Percentiles rank a stretch among this genome's conserved stretches.
Evolutionary conservation across 768 basidiomycete species (phyloP).

Genomic region (Boletus coccyginus): DNA sequence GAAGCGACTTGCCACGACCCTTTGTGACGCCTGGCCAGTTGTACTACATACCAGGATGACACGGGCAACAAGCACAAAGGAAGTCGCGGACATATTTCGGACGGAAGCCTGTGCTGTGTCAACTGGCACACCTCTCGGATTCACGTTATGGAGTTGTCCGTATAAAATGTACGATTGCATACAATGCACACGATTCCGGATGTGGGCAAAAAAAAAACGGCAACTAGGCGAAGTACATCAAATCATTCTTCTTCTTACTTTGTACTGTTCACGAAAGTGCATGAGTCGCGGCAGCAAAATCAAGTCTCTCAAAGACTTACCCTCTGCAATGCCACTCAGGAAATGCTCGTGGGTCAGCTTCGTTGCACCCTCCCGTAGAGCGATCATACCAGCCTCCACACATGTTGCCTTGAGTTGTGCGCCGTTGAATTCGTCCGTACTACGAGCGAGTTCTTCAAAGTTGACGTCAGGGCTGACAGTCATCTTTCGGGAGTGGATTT

Average conservation of each 20-base stretch:
- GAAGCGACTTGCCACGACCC: neutral
- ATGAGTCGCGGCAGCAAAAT: slow-evolving; percentile 18
- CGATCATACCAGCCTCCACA: slow-evolving; percentile 99
- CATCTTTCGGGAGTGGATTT: slow-evolving; percentile 98
- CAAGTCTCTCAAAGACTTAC: slow-evolving; percentile 37
- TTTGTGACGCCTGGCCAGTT: neutral
- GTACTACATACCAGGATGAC: too few species aligned
- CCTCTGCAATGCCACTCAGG: slow-evolving; percentile 87
- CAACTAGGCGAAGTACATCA: slow-evolving; percentile 86
- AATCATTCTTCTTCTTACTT: slow-evolving; percentile 99
- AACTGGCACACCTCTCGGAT: neutral
- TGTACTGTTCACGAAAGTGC: slow-evolving; percentile 60
- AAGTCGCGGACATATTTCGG: neutral
- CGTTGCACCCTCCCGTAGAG: slow-evolving; percentile 87
- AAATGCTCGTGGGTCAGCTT: slow-evolving; percentile 94
- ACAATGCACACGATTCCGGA: neutral
- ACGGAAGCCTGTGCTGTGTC: neutral
- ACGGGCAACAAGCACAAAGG: neutral
- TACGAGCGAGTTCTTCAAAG: slow-evolving; percentile 93
- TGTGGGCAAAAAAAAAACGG: neutral
- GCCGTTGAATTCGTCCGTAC: slow-evolving; percentile 98
- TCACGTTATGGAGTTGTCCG: neutral
- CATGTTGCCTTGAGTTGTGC: slow-evolving; percentile 96
- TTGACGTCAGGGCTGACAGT: slow-evolving; percentile 84
- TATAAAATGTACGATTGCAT: slow-evolving; percentile 6